Base-by-base conservation (phyloP, 2,329 filamentous ascomycete genomes). In the Fusarium domesticum region DNA sequence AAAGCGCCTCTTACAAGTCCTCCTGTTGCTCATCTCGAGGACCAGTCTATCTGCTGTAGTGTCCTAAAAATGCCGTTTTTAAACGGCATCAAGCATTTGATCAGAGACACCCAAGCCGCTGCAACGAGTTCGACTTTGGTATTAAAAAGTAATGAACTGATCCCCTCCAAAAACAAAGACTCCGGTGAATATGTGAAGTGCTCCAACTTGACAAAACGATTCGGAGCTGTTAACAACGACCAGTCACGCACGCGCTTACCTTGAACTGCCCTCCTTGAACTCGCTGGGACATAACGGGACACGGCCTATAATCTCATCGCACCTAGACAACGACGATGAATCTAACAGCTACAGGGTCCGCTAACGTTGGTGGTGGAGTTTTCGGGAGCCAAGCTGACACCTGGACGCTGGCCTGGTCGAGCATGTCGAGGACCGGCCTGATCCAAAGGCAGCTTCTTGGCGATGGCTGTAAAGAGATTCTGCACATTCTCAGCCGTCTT, bases 401-500 rank as follows among this genome's bases (percentile, higher is more conserved):
- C 78, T 34, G 77, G 75, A 62, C 78, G 75, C 64, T 81, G 77
- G 37, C 78, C 78, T 11, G 78, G 76, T 46, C 91, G 79, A 64
- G 91, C 77, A 67, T 91, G 91, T 66, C 92, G 83, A 52, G 92
- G 89, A n/a, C 91, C 92, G 39, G 84, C 91, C 71, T 97, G 93
- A 65, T 98, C 93, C 58, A 97, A 84, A 23, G 93, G 93, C 55
- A 98, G 78, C 73, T 96, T 97, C 84, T 92, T 96, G 51, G 93
- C 93, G 65, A 98, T 97, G 46, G 90, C 90, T 33, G 92, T 96
- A 72, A 98, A 98, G 41, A 98, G 78, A 59, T 97, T 93, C 62
- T 84, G 82, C 43, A 98, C 93, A 61, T 98, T 98, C 72, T 95
- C 90, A 45, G 90, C 87, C 30, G 92, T 96, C 78, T 98, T 98